A percentile compares a stretch with the other conserved stretches of the same genome.
Evolutionary conservation across 2,329 filamentous ascomycete species (phyloP).

Genomic region (Ophiostoma ulmi): DNA sequence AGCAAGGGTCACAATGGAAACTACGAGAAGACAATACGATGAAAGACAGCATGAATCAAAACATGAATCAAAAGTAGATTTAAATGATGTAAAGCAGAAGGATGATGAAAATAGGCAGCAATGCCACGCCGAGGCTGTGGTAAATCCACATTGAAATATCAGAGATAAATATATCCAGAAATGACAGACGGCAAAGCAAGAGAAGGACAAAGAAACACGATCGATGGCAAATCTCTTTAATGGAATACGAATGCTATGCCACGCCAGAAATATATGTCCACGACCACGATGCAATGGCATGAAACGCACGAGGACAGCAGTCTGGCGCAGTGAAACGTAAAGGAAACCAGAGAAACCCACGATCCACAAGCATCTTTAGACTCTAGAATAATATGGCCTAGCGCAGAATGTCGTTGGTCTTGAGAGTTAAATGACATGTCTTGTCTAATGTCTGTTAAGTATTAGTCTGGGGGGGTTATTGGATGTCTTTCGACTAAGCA

Average conservation of each 20-base stretch:
- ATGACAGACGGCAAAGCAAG: not conserved
- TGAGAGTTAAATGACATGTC: not conserved
- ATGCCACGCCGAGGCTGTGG: not conserved
- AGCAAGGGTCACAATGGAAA: not conserved
- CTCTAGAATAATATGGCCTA: not conserved
- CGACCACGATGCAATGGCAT: not conserved
- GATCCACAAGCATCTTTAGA: not conserved
- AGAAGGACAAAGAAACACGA: not conserved
- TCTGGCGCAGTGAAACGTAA: constrained; percentile 10
- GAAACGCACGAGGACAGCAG: constrained; percentile 2
- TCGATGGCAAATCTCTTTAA: too few relatives aligned
- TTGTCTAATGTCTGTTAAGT: not conserved
- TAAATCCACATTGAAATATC: not conserved
- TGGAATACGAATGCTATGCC: not conserved
- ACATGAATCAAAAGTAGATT: not conserved
- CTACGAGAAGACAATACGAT: not conserved
- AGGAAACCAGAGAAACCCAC: not conserved
- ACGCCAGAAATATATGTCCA: constrained; percentile 11
- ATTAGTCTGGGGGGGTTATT: not conserved
- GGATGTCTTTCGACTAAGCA: not conserved
- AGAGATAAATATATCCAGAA: not conserved
- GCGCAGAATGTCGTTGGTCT: not conserved
- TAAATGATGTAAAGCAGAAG: too few relatives aligned
- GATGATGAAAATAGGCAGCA: not conserved
- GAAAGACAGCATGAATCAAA: not conserved